Base-by-base conservation (phyloP, 352 stramenopile species). In the Phytophthora meadii region DNA sequence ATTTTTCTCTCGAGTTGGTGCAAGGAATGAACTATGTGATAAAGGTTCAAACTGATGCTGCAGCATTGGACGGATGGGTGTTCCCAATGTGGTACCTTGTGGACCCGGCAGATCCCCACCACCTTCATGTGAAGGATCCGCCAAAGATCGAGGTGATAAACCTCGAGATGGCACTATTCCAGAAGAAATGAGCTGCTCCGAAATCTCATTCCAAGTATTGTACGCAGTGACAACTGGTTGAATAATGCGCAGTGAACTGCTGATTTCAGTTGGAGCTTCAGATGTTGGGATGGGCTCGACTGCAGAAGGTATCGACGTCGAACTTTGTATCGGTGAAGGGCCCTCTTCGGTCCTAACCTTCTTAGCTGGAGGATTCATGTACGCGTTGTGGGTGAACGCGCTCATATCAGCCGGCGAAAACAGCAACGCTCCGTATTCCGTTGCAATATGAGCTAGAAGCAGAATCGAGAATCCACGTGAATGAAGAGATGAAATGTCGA, bases 371-470 rank as follows among this genome's bases (percentile, higher is more conserved):
- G 62, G 54, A 9, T 66, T 27, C 17, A 65, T 8, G 41, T 83
- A 74, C 0, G 69, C 53, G 37, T 84, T 88, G 66, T 81, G 72
- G 5, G 80, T 68, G 44, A 89, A 92, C 7, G 73, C 71, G 3
- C 72, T 87, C 66, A 92, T 75, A 41, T 93, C 84, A 10, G 63
- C 70, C 0, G 81, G 82, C 10, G 78, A 78, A 63, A 92, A 93
- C 12, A 93, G 60, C 15, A 93, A 51, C 11, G 77, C 79, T 1
- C 81, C 75, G 30, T 81, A 88, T 42, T 86, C 82, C 0, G 72
- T 74, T 0, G 74, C 52, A 4, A 90, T 36, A n/a, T 89, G 83
- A 5, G 69, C 63, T 1, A 89, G 53, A 12, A 82, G 63, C 24
- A 90, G 62, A 22, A 74, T 48, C 0, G 77, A 64, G 8, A 86